Conservation (phyloP, 495 filamentous ascomycete genomes). For the Penicillium dipodomyicola region DNA sequence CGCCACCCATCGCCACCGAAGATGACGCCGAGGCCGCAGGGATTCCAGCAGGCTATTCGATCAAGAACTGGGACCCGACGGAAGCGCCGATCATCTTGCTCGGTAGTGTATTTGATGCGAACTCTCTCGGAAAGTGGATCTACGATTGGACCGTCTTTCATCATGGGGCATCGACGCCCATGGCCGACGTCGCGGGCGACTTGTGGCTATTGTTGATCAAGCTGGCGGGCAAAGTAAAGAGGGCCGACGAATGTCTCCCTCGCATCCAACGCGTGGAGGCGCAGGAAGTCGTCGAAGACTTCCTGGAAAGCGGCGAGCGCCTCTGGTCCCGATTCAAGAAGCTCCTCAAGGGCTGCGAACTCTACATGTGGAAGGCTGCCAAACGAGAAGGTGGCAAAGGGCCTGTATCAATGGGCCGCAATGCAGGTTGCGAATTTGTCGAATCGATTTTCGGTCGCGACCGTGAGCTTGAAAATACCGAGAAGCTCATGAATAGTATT, state of each 20-base stretch:
- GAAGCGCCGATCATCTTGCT: slow-evolving; percentile 92
- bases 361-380: slow-evolving; percentile 84
- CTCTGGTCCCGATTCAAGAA: slow-evolving; percentile 83
- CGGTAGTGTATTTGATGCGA: slow-evolving; percentile 95
- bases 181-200: slow-evolving; percentile 90
- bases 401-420: slow-evolving; percentile 79
- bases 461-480: slow-evolving; percentile 86
- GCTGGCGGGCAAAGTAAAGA: slow-evolving; percentile 92
- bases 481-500: slow-evolving; percentile 89
- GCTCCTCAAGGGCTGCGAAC: slow-evolving; percentile 85
- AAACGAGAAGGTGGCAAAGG: slow-evolving; percentile 60
- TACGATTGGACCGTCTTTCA: slow-evolving; percentile 99
- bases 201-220: slow-evolving; percentile 94
- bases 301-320: slow-evolving; percentile 86
- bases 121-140: slow-evolving; percentile 97
- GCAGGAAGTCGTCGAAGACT: slow-evolving; percentile 82
- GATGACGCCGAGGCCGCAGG: slow-evolving; percentile 75
- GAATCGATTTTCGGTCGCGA: slow-evolving; percentile 95
- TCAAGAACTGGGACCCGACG: slow-evolving; percentile 97
- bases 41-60: slow-evolving; percentile 88
- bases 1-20: slow-evolving; percentile 72
- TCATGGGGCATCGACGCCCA: slow-evolving; percentile 79
- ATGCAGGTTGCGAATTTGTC: slow-evolving; percentile 93
- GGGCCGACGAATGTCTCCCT: slow-evolving; percentile 76
- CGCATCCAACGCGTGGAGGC: slow-evolving; percentile 69